phyloP scores from a whole-genome alignment of 2,329 filamentous ascomycete genomes.

The Nothomitra cinnamomea region DNA sequence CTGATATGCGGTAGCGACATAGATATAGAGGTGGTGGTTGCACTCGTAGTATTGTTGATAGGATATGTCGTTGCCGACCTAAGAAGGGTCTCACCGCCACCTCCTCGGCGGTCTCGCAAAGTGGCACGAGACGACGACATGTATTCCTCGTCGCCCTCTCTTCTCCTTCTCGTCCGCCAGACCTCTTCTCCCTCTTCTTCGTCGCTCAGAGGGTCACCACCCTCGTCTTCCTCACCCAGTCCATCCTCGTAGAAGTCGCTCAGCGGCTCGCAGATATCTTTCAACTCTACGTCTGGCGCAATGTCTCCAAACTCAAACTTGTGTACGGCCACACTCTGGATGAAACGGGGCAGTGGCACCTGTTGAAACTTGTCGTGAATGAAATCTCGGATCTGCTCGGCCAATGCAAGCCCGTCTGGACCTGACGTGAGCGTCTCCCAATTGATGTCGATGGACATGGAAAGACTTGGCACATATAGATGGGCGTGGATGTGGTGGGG shows the following conservation, averaged over 20 bases:
- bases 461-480: neutral
- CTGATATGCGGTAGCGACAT: neutral
- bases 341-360: slow-evolving; percentile 81
- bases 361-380: slow-evolving; percentile 93
- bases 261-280: slow-evolving; percentile 90
- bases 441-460: slow-evolving; percentile 94
- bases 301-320: slow-evolving; percentile 82
- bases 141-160: slow-evolving; percentile 12
- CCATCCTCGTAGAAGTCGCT: slow-evolving; percentile 91
- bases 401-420: slow-evolving; percentile 69
- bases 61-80: neutral
- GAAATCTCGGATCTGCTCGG: slow-evolving; percentile 76
- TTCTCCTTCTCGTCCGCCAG: slow-evolving; percentile 12
- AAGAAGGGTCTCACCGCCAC: neutral
- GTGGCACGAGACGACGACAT: neutral
- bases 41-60: neutral
- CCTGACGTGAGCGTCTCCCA: slow-evolving; percentile 88
- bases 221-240: slow-evolving; percentile 42
- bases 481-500: neutral
- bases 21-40: neutral
- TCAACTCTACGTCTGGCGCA: slow-evolving; percentile 73
- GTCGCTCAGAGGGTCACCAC: slow-evolving; percentile 21
- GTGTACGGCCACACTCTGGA: slow-evolving; percentile 88
- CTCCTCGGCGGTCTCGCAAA: neutral
- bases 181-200: slow-evolving; percentile 26